Conservation (phyloP, 305 asterid species). For the Fraxinus nigra region DNA sequence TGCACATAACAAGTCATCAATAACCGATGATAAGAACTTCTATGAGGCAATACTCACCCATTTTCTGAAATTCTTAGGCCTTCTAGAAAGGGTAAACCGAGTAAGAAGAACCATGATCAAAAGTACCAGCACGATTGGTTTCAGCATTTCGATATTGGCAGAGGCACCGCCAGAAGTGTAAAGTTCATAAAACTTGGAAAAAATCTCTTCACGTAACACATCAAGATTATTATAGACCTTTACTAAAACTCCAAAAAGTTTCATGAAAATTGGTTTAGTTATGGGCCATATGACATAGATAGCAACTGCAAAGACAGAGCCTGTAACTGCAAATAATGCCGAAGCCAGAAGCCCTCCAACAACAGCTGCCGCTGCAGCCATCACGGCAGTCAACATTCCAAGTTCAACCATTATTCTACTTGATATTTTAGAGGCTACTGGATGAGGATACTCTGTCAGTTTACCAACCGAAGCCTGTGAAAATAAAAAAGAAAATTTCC, state of each 20-base stretch:
- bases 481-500: neutral
- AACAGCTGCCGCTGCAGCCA: neutral
- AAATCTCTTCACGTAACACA: neutral
- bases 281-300: neutral
- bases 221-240: neutral
- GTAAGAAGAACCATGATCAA: constrained; percentile 79
- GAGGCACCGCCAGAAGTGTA: constrained; percentile 76
- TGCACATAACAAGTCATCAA: constrained; percentile 13
- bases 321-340: neutral
- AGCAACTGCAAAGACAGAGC: neutral
- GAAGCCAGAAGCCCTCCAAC: neutral
- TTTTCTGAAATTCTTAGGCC: constrained; percentile 88
- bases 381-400: neutral
- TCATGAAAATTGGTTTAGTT: neutral
- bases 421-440: neutral
- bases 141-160: constrained; percentile 68
- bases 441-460: neutral
- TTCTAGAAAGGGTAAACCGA: constrained; percentile 90
- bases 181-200: constrained; percentile 33
- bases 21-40: constrained; percentile 24
- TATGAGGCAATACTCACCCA: constrained; percentile 61
- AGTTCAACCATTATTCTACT: neutral
- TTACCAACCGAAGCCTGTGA: neutral
- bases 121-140: constrained; percentile 71
- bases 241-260: neutral